These are phyloP conservation scores for Solanum boliviense DNA, from an alignment of 257 asterid genomes.

Conservation along the genomic window DNA sequence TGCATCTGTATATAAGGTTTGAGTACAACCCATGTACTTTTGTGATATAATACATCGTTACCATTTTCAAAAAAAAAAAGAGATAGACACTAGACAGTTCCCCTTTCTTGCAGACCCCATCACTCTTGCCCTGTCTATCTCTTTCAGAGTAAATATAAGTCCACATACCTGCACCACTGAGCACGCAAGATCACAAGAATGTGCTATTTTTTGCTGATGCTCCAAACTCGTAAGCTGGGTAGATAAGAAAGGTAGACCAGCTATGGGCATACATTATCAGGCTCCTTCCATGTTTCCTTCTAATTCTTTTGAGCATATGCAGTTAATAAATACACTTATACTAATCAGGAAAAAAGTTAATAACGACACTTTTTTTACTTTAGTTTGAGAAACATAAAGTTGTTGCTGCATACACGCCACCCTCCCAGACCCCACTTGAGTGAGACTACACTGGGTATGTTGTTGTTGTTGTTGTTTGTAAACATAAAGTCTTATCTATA, in stretches of 20 bases:
- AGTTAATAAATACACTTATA: neutral
- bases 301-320: neutral
- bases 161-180: neutral
- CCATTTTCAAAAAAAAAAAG: no score
- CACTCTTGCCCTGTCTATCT: neutral
- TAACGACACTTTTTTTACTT: neutral
- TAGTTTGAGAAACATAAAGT: neutral
- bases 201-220: neutral
- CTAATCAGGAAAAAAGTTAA: neutral
- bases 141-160: neutral
- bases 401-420: neutral
- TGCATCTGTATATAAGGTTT: no score
- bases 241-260: neutral
- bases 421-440: neutral
- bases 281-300: neutral
- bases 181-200: neutral
- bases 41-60: no score
- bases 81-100: neutral
- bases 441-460: neutral
- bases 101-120: neutral
- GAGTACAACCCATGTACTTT: no score
- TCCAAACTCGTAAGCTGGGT: neutral
- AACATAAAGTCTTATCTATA: neutral
- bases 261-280: neutral
- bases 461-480: neutral